A percentile compares a stretch with the other conserved stretches of the same genome.
Evolutionary conservation across 106 monocot genomes (phyloP).

Genomic region (Iris macrosiphon): DNA sequence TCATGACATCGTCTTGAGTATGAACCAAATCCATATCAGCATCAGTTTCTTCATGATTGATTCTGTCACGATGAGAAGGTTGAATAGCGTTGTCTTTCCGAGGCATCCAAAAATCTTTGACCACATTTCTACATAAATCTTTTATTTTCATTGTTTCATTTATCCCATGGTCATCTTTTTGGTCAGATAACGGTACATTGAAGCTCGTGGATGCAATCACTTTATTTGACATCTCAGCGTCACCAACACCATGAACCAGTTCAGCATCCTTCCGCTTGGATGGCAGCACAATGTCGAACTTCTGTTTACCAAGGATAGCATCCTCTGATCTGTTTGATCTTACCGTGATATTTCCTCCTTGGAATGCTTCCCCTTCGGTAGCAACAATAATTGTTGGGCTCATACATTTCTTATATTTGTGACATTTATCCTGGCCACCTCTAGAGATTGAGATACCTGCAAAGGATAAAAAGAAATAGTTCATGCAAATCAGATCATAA

Average conservation of each 20-base stretch:
- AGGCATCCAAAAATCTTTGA: not conserved
- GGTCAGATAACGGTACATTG: not conserved
- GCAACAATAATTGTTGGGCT: slow-evolving; percentile 1
- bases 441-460: slow-evolving; percentile 14
- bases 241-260: slow-evolving; percentile 5
- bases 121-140: not conserved
- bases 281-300: not conserved
- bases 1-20: slow-evolving; percentile 1
- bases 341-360: not conserved
- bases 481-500: not conserved
- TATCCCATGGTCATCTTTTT: not conserved
- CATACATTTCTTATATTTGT: slow-evolving; percentile 1
- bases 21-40: slow-evolving; percentile 1
- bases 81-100: slow-evolving; percentile 7
- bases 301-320: not conserved
- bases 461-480: slow-evolving; percentile 2
- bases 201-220: not conserved
- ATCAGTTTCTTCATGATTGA: not conserved
- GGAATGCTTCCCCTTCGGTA: not conserved
- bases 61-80: too few species aligned
- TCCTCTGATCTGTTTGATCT: not conserved
- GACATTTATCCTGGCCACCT: not conserved
- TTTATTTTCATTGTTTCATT: slow-evolving; percentile 4
- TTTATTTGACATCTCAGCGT: slow-evolving; percentile 1
- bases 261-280: slow-evolving; percentile 5